phyloP scores from a whole-genome alignment of 169 alveolate genomes.

The Plasmodium falciparum region DNA sequence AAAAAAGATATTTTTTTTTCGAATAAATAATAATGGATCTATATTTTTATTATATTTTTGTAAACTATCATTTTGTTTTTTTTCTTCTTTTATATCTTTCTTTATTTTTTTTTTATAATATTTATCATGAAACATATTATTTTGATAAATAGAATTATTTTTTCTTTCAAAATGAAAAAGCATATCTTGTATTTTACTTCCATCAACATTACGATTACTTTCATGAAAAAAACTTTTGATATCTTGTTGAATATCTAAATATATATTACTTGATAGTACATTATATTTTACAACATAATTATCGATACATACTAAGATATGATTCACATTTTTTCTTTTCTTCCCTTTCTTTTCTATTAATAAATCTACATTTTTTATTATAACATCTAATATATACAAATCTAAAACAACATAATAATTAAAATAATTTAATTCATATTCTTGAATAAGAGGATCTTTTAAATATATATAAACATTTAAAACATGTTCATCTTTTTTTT shows the following conservation, averaged over 20 bases:
- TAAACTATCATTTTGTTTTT: neutral
- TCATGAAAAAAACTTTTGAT: slow-evolving; percentile 19
- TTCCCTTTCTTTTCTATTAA: neutral
- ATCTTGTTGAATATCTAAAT: slow-evolving; percentile 36
- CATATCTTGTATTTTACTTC: slow-evolving; percentile 16
- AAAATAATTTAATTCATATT: slow-evolving; percentile 24
- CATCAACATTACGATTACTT: neutral
- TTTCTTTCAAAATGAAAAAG: slow-evolving; percentile 3
- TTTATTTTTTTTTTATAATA: slow-evolving; percentile 4
- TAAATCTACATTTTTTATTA: slow-evolving; percentile 44
- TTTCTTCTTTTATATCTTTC: slow-evolving; percentile 3
- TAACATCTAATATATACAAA: slow-evolving; percentile 27
- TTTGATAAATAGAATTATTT: slow-evolving; percentile 17
- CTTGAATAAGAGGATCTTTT: slow-evolving; percentile 46
- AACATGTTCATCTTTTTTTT: slow-evolving; percentile 1
- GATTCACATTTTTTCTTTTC: neutral
- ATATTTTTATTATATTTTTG: neutral
- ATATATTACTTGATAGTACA: slow-evolving; percentile 43
- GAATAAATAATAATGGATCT: slow-evolving; percentile 2
- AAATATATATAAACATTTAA: slow-evolving; percentile 51
- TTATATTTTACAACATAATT: slow-evolving; percentile 59
- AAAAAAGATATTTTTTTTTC: slow-evolving; percentile 59
- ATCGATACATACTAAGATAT: slow-evolving; percentile 47
- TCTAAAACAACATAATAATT: slow-evolving; percentile 50
- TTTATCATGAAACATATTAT: slow-evolving; percentile 40